Percentiles rank a stretch among this genome's conserved stretches.
These are phyloP conservation scores for Leccinum rimulosum DNA, from an alignment of 768 basidiomycete genomes.

Conservation along the genomic window DNA sequence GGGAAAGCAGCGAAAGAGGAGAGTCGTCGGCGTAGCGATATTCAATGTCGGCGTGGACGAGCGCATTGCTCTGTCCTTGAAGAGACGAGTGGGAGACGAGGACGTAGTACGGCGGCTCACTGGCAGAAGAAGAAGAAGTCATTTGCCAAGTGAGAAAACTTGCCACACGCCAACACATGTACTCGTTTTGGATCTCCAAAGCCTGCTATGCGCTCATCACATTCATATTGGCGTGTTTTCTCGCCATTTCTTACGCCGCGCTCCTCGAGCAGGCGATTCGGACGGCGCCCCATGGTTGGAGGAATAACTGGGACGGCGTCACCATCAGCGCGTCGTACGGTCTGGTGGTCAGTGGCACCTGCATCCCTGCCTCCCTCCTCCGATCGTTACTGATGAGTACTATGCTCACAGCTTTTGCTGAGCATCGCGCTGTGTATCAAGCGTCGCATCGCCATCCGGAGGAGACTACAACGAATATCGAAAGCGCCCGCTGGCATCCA, in stretches of 20 bases:
- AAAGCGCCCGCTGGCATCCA: slow-evolving; percentile 54
- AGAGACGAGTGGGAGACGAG: slow-evolving; percentile 60
- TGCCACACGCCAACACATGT: slow-evolving; percentile 11
- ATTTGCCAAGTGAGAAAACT: slow-evolving; percentile 2
- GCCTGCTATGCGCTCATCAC: slow-evolving; percentile 53
- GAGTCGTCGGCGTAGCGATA: slow-evolving; percentile 83
- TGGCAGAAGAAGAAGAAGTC: slow-evolving; percentile 15
- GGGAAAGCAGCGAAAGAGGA: slow-evolving; percentile 61
- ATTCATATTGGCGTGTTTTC: slow-evolving; percentile 48
- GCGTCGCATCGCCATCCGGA: slow-evolving; percentile 62
- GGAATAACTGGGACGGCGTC: slow-evolving; percentile 63
- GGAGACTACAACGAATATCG: slow-evolving; percentile 65
- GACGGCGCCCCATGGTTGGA: slow-evolving; percentile 56
- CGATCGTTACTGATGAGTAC: neutral
- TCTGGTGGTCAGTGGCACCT: slow-evolving; percentile 53
- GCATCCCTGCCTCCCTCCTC: neutral
- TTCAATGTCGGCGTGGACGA: slow-evolving; percentile 68
- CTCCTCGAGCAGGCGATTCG: slow-evolving; percentile 73
- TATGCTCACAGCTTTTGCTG: slow-evolving; percentile 43
- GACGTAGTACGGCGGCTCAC: slow-evolving; percentile 63
- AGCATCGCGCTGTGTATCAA: slow-evolving; percentile 66
- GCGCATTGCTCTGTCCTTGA: slow-evolving; percentile 35
- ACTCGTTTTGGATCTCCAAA: slow-evolving; percentile 48
- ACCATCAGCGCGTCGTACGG: slow-evolving; percentile 70
- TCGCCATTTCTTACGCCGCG: slow-evolving; percentile 60